phyloP scores from a whole-genome alignment of 2,329 filamentous ascomycete species.

The Colletotrichum sp. region DNA sequence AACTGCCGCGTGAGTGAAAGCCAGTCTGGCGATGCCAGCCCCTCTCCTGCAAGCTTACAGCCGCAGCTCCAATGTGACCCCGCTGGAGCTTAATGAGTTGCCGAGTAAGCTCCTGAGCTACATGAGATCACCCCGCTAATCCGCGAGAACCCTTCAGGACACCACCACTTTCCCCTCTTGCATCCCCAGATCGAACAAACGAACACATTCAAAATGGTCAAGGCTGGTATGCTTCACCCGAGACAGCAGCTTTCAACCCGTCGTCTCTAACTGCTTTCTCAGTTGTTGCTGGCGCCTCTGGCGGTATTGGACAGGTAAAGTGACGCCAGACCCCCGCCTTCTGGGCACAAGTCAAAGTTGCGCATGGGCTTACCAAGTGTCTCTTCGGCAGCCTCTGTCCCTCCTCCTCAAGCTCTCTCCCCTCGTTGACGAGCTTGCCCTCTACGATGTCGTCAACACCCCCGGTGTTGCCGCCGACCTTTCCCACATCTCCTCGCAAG shows the following conservation, averaged over 20 bases:
- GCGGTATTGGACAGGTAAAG: conserved; percentile 95
- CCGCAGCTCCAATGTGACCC: not conserved
- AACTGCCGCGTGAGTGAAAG: not conserved
- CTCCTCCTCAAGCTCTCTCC: conserved; percentile 92
- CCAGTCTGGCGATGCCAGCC: not conserved
- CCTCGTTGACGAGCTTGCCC: conserved; percentile 87
- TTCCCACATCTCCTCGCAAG: conserved; percentile 93
- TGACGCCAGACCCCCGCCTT: conserved; percentile 1
- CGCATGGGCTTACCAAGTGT: conserved; percentile 20
- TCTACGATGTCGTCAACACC: conserved; percentile 99
- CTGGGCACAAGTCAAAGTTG: not conserved
- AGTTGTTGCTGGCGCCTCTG: conserved; percentile 93
- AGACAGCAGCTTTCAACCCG: not conserved
- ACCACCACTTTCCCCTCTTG: not conserved
- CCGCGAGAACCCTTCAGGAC: conserved; percentile 1
- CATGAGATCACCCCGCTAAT: conserved; percentile 20
- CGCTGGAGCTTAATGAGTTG: not conserved
- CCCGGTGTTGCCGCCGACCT: conserved; percentile 95
- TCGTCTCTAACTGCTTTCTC: not conserved
- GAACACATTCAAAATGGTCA: conserved; percentile 55
- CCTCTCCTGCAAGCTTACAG: not conserved
- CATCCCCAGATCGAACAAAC: conserved; percentile 10
- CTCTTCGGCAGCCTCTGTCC: conserved; percentile 76
- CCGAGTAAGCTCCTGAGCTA: conserved; percentile 11
- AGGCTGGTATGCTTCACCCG: conserved; percentile 55